Percentiles rank a stretch among this genome's conserved stretches.
Conservation (phyloP, 2,329 filamentous ascomycete species). For the Fusarium falciforme region DNA sequence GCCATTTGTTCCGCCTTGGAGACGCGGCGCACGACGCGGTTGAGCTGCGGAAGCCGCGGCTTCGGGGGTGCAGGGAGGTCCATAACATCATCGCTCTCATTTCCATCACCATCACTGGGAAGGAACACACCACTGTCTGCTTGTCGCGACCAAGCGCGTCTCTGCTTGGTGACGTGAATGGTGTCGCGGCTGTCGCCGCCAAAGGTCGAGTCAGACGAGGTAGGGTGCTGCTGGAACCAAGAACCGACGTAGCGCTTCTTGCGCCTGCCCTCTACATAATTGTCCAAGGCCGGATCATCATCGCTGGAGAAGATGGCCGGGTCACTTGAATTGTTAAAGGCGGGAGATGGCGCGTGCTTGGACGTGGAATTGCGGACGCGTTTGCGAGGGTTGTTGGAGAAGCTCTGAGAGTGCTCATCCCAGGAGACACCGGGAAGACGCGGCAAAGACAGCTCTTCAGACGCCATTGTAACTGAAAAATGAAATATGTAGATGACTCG, state of each 20-base stretch:
- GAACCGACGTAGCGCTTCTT: conserved; percentile 74
- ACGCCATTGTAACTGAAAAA: conserved; percentile 43
- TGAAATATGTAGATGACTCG: not conserved
- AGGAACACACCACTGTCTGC: conserved; percentile 78
- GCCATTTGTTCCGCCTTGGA: conserved; percentile 58
- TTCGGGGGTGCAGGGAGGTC: conserved; percentile 49
- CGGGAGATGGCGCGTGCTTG: conserved; percentile 44
- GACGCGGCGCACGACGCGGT: conserved; percentile 45
- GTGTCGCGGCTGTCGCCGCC: conserved; percentile 46
- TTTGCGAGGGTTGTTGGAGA: conserved; percentile 55
- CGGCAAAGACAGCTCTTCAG: conserved; percentile 57
- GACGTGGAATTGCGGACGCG: conserved; percentile 48
- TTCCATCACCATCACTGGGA: conserved; percentile 64
- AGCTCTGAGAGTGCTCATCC: conserved; percentile 53
- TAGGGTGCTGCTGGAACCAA: conserved; percentile 73
- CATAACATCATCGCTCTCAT: conserved; percentile 55
- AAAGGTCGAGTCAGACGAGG: conserved; percentile 61
- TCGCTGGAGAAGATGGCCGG: conserved; percentile 79
- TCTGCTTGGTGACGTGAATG: conserved; percentile 52
- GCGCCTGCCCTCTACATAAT: conserved; percentile 67
- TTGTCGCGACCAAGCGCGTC: conserved; percentile 67
- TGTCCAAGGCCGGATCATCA: conserved; percentile 74
- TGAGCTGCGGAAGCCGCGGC: conserved; percentile 54
- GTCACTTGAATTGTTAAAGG: conserved; percentile 75
- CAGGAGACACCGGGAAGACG: conserved; percentile 52